Evolutionary conservation across 768 basidiomycete genomes (phyloP).

Genomic region (Tulasnella sp.): DNA sequence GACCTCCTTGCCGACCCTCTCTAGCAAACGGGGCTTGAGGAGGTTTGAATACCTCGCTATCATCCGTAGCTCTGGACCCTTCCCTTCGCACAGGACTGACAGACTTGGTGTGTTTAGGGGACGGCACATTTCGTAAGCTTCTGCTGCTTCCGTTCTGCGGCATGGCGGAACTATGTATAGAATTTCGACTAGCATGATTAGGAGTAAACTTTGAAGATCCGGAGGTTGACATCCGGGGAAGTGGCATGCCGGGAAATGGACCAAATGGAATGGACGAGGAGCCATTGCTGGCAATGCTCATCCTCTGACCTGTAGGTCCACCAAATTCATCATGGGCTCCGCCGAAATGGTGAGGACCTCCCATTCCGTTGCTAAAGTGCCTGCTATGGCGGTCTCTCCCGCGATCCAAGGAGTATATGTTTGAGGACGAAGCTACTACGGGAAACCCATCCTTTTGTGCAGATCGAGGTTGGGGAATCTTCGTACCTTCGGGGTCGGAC

Average conservation of each 20-base stretch:
- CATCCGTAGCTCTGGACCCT: background rate
- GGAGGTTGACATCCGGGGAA: too few species aligned
- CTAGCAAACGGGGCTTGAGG: constrained; percentile 12
- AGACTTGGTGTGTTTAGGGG: too few species aligned
- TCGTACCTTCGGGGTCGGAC: constrained; percentile 35
- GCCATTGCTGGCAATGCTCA: too few species aligned
- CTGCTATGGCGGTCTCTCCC: background rate
- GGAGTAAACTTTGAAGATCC: too few species aligned
- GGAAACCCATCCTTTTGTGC: constrained; percentile 3
- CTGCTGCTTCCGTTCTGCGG: too few species aligned
- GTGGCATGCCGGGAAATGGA: too few species aligned
- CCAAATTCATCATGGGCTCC: background rate
- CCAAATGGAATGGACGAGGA: too few species aligned
- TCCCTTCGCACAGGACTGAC: too few species aligned
- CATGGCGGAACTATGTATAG: too few species aligned
- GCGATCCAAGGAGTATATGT: background rate
- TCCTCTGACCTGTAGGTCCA: background rate
- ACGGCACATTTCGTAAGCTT: too few species aligned
- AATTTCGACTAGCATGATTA: too few species aligned
- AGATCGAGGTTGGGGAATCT: background rate
- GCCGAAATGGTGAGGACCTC: background rate
- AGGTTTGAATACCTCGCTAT: constrained; percentile 2
- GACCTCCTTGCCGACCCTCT: too few species aligned
- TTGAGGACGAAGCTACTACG: background rate
- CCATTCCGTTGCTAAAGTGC: background rate